Percentiles rank a stretch among this genome's conserved stretches.
Conservation (phyloP, 179 eudicot genomes). For the Camellia oleifera region DNA sequence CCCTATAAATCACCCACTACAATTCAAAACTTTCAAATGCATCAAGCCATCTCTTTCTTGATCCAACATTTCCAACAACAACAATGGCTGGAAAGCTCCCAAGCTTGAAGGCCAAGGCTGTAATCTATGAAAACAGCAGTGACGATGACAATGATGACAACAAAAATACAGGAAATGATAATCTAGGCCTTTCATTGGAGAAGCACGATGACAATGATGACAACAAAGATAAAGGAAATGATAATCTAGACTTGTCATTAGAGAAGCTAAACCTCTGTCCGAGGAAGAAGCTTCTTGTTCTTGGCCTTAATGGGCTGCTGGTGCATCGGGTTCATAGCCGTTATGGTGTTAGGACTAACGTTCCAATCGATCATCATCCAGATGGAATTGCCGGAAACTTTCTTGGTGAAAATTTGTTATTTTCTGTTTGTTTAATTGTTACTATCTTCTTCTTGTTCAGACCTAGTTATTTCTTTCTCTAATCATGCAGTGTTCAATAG, state of each 20-base stretch:
- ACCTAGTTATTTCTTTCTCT: neutral
- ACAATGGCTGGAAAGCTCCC: neutral
- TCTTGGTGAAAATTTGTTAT: neutral
- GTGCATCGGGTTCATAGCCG: slow-evolving; percentile 26
- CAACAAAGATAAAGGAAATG: no score
- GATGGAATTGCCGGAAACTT: slow-evolving; percentile 12
- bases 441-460: neutral
- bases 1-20: neutral
- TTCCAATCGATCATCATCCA: neutral
- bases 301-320: slow-evolving; percentile 38
- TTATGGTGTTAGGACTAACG: neutral
- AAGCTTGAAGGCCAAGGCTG: neutral
- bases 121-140: neutral
- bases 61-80: neutral
- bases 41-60: neutral
- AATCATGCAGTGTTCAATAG: slow-evolving; percentile 42
- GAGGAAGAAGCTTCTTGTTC: slow-evolving; percentile 36
- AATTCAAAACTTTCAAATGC: neutral
- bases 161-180: slow-evolving; percentile 4
- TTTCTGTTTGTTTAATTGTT: neutral
- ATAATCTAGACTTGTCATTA: no score
- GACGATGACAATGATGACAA: neutral
- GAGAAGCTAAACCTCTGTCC: slow-evolving; percentile 34
- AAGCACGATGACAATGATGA: no score
- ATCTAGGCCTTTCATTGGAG: slow-evolving; percentile 21